A percentile compares a stretch with the other conserved stretches of the same genome.
phyloP scores from a whole-genome alignment of 75 land plant genomes.

The Isoetes taiwanensis region DNA sequence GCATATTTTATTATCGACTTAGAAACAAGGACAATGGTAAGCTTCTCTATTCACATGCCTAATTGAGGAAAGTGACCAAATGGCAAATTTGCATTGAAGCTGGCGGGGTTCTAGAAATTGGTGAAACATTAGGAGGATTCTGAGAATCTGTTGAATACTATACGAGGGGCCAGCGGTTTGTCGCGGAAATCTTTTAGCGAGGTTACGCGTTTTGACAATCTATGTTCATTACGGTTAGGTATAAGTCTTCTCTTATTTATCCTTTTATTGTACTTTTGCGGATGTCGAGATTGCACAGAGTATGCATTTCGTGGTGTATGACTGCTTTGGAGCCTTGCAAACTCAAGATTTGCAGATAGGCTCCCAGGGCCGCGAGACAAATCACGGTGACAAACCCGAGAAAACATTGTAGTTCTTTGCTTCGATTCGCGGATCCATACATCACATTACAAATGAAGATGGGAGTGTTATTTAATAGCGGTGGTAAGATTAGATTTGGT shows the following conservation, averaged over 20 bases:
- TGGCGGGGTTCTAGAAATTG: conserved; percentile 98
- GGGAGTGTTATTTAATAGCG: conserved; percentile 75
- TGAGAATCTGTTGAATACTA: conserved; percentile 87
- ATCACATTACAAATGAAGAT: conserved; percentile 79
- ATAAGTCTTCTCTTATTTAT: no score
- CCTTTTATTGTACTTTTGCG: conserved; percentile 13
- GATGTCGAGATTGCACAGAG: conserved; percentile 75
- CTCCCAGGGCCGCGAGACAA: conserved; percentile 20
- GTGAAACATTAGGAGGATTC: conserved; percentile 77
- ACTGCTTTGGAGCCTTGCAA: conserved; percentile 69
- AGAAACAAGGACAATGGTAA: conserved; percentile 85
- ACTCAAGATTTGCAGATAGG: conserved; percentile 57
- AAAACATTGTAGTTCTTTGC: conserved; percentile 38
- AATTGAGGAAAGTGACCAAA: no score
- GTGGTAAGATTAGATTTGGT: conserved; percentile 80
- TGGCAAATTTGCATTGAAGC: no score
- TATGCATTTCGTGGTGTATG: conserved; percentile 78
- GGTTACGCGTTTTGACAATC: no score
- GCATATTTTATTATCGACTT: conserved; percentile 90
- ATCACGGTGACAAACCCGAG: conserved; percentile 23
- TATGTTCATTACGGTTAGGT: no score
- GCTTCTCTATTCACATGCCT: background rate
- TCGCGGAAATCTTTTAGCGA: conserved; percentile 93
- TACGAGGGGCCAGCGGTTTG: conserved; percentile 70
- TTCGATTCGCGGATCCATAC: conserved; percentile 90